These are phyloP conservation scores for Backusella westeae DNA, from an alignment of 192 early-diverging fungal genomes.

Conservation along the genomic window DNA sequence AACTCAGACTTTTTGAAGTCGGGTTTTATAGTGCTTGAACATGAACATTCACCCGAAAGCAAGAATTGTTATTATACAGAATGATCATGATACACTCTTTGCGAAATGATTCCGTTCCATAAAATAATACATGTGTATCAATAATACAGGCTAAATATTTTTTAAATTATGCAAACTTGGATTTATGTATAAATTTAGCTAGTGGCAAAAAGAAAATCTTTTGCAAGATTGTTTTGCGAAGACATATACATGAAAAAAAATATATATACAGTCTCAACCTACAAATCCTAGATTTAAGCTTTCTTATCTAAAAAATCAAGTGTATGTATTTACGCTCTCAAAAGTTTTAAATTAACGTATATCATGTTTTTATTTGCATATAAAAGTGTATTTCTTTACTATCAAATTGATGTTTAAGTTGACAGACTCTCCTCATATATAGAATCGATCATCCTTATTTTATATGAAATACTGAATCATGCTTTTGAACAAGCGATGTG, in stretches of 20 bases:
- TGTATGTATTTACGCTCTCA: background rate
- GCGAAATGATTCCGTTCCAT: background rate
- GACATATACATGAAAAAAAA: background rate
- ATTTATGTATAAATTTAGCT: background rate
- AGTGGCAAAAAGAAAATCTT: background rate
- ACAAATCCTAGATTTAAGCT: background rate
- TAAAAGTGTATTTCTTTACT: too few species aligned
- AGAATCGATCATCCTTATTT: background rate
- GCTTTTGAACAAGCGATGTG: background rate
- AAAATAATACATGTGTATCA: background rate
- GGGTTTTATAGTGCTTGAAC: background rate
- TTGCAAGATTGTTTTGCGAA: background rate
- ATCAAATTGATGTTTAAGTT: background rate
- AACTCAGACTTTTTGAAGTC: background rate
- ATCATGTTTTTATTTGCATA: background rate
- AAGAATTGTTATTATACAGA: background rate
- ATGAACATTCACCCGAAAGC: background rate
- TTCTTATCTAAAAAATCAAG: background rate
- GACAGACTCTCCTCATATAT: background rate
- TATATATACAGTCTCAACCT: background rate
- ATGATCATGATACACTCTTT: background rate
- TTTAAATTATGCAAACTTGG: background rate
- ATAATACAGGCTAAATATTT: background rate
- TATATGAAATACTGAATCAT: background rate
- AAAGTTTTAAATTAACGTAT: background rate